Evolutionary conservation across 192 early-diverging fungal genomes (phyloP), one percentile per base, ranked within the genome.

Genomic region (Dissophora globulifera): DNA sequence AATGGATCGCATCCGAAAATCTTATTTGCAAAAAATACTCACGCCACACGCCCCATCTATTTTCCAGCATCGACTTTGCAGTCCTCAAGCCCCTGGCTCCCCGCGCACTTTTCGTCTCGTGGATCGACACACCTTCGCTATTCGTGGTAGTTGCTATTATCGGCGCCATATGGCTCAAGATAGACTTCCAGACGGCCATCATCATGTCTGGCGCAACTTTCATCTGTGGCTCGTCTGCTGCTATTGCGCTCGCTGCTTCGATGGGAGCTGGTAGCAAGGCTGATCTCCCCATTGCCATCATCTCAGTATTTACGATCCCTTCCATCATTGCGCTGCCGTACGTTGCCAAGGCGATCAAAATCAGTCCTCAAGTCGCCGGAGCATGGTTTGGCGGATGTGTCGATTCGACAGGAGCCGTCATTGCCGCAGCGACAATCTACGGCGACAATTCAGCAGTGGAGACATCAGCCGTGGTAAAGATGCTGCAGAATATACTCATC

Each of bases 341-440:
- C 43, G 67, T 86, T 47, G 84, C 84, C 29, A 82, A 83, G 48
- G 43, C 64, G 8, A 38, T 86, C 20, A 57, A 57, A 2, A 43
- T 86, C n/a, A 47, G 57, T 38, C 19, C 84, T 19, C 55, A 74
- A 20, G 82, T 86, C 0, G 63, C 75, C 20, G 84, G 82, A 46
- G 82, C 84, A 16, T 83, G 84, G 84, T 86, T 86, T 35, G 82
- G 84, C 48, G 84, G 84, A 41, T 86, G 82, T 53, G 75, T 86
- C 10, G 84, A 86, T 45, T 86, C 84, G 11, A 86, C 84, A 17
- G 84, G 84, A 42, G 84, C 84, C 1, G 84, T 86, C 22, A 82
- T 83, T 68, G 82, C 82, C 12, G 76, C 84, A 22, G 78, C 84
- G 22, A 82, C 71, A 38, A 86, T 86, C 32, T 86, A 82, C 43